Base-by-base conservation (phyloP, 768 basidiomycete species). In the Pisolithus sp. region DNA sequence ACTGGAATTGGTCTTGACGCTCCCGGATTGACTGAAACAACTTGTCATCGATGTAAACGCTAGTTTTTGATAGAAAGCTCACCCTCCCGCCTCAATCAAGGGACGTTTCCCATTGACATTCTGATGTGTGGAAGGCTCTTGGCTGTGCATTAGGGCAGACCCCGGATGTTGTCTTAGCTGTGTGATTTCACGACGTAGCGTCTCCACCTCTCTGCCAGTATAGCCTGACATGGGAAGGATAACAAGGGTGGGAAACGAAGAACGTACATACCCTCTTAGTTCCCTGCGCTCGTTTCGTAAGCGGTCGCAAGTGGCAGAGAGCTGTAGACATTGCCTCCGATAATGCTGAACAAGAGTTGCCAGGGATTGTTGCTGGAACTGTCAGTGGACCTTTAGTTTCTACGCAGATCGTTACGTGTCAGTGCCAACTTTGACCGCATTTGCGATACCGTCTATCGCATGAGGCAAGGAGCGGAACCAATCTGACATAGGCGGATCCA, bases 331-430 rank as follows among this genome's bases (percentile, higher is more conserved):
- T 55, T 81, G 79, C 10, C 70, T 62, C 56, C 79, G 82, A 60
- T 84, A 85, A 55, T 79, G 77, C 41, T 80, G 76, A 40, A 89
- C 76, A 54, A 89, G 80, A 28, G 77, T 73, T 5, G 82, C 81
- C 68, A 91, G 77, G 10, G 80, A 79, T 57, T 88, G 85, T 68
- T 86, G 81, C 67, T 93, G 89, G 59, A 89, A 89, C 88, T 91
- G 57, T 15, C 30, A 17, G 34, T 20, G 53, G 28, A 15, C 9
- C n/a, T 43, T 18, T 40, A 49, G 49, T 30, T 20, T 40, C 36
- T 12, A 18, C 9, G 28, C 18, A 15, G 15, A 43, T n/a, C 15
- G 20, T 21, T 34, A 34, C 36, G 20, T 30, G 36, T 6, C 23
- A 45, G 40, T 28, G 58, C 63, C 7, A 50, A 86, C 89, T 76